These are phyloP conservation scores for Guyanaporus albipodus DNA, from an alignment of 768 basidiomycete species.

Conservation along the genomic window DNA sequence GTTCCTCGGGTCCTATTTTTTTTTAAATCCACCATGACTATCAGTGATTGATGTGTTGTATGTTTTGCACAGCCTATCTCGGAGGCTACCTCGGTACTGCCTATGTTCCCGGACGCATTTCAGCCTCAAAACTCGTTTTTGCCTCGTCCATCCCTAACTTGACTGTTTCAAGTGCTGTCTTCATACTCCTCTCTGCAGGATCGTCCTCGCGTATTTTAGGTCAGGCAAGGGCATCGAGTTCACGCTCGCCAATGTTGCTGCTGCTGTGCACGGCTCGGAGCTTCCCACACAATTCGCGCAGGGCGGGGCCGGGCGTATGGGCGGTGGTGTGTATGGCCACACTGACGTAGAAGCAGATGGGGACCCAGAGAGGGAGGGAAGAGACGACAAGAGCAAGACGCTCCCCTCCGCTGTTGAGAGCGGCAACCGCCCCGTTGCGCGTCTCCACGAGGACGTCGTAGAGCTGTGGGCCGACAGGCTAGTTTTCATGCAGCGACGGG, in stretches of 20 bases:
- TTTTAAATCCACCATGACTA: not conserved
- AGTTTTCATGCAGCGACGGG: constrained; percentile 15
- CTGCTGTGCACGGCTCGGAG: constrained; percentile 23
- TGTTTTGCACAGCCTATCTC: constrained; percentile 13
- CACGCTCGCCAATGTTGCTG: constrained; percentile 21
- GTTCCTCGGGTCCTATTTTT: not conserved
- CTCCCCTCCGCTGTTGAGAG: not conserved
- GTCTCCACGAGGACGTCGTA: not conserved
- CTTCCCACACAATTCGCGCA: constrained; percentile 21
- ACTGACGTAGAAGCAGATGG: not conserved
- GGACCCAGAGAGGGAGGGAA: not conserved
- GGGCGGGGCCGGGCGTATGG: not conserved
- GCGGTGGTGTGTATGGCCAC: not conserved
- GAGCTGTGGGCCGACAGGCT: constrained; percentile 6
- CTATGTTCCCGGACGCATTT: constrained; percentile 29
- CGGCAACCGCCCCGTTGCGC: not conserved
- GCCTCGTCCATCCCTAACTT: constrained; percentile 27
- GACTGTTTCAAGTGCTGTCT: constrained; percentile 21
- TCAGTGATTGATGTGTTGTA: not conserved
- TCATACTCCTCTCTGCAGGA: constrained; percentile 17
- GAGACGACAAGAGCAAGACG: too few species aligned
- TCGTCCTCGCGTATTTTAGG: constrained; percentile 23
- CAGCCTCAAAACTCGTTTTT: constrained; percentile 20
- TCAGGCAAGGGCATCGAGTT: constrained; percentile 20
- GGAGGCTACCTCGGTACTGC: constrained; percentile 23